Evolutionary conservation across 768 basidiomycete species (phyloP), one percentile per base, ranked within the genome.

Genomic region (Trametes sanguinea): DNA sequence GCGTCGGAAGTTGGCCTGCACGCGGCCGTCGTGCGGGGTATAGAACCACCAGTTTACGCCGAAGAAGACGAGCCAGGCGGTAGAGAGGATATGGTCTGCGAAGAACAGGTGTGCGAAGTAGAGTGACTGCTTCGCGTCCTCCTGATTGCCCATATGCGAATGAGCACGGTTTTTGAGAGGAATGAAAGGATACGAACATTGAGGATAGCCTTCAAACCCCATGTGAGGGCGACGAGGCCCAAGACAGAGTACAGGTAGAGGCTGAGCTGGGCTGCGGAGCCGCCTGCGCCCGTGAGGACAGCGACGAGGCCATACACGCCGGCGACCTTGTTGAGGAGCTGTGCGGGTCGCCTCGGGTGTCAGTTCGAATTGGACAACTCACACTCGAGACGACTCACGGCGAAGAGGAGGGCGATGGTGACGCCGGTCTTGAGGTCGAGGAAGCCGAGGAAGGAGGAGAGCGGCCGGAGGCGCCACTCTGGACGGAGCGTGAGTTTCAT

Each of bases 281-380:
- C 89, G n/a, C 92, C 94, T 33, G 92, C 89, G 17, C 95, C 95
- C 1, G 90, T 90, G 61, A 95, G 76, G 59, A 95, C 84, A 5
- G 95, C 95, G 61, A 99, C 88, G 60, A 99, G 84, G 57, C 97
- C 97, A 73, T 98, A 99, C 8, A 98, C 85, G 53, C 97, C 96
- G 17, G 97, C 95, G 52, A 95, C 96, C 77, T 99, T 99, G 83
- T 99, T 99, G 66, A 99, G 80, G 55, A 94, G 77, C 91, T 92
- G 69, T 42, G 50, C 50, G 67, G 63, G 53, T 44, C 51, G 58
- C 37, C 58, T 30, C 54, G 59, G 51, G 40, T 68, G 64, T 65
- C 42, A 54, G 57, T 65, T 42, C 47, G 22, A n/a, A 33, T 16
- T 32, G 32, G 22, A 22, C 54, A 57, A 61, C 47, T 45, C 54